Percentiles rank a stretch among this genome's conserved stretches.
Evolutionary conservation across 768 basidiomycete species (phyloP).

Genomic region (Pleurotus ostreatus): DNA sequence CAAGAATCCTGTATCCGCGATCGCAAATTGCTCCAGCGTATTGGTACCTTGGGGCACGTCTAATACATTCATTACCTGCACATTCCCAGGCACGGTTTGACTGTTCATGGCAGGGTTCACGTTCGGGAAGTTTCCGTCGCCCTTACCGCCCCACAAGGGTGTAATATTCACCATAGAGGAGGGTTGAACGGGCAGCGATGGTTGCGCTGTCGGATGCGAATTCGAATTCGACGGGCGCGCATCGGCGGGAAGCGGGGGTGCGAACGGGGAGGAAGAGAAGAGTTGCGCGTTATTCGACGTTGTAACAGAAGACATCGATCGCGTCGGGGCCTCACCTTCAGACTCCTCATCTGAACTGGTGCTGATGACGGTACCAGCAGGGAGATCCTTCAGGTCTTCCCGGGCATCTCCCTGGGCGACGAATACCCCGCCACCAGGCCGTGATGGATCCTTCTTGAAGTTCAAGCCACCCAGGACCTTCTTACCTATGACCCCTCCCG

Average conservation of each 20-base stretch:
- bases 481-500: conserved; percentile 59
- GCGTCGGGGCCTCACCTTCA: conserved; percentile 42
- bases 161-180: conserved; percentile 56
- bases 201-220: neutral
- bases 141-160: conserved; percentile 34
- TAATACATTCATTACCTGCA: conserved; percentile 75
- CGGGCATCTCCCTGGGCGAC: conserved; percentile 53
- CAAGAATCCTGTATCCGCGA: conserved; percentile 65
- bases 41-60: conserved; percentile 55
- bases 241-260: conserved; percentile 26
- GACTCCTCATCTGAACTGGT: conserved; percentile 39
- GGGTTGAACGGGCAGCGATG: conserved; percentile 10
- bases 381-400: conserved; percentile 47
- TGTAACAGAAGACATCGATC: conserved; percentile 13
- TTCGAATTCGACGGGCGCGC: conserved; percentile 5
- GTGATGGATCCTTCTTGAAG: conserved; percentile 75
- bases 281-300: conserved; percentile 22
- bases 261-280: conserved; percentile 30
- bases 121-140: conserved; percentile 43
- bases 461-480: conserved; percentile 51
- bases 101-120: conserved; percentile 74
- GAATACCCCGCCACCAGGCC: conserved; percentile 87
- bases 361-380: conserved; percentile 50
- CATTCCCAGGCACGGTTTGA: conserved; percentile 40
- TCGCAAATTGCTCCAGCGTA: conserved; percentile 58